Percentiles rank a stretch among this genome's conserved stretches.
These are phyloP conservation scores for Stephania japonica DNA, from an alignment of 164 flowering plant species.

Conservation along the genomic window DNA sequence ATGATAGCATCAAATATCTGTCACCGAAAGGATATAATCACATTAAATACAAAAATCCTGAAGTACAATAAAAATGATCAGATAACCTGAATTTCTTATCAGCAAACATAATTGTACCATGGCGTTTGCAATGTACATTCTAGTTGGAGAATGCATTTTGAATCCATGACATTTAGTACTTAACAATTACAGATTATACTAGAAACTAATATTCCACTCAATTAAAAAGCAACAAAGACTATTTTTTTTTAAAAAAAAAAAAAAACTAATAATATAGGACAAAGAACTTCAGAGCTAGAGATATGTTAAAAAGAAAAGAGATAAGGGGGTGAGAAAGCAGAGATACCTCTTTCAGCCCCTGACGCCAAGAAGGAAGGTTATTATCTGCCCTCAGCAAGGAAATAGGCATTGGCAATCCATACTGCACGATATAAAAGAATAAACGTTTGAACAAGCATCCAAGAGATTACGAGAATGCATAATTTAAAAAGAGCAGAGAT, in stretches of 20 bases:
- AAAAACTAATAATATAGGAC: background rate
- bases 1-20: slow-evolving; percentile 92
- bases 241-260: no score
- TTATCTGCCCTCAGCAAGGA: slow-evolving; percentile 85
- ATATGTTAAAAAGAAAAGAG: background rate
- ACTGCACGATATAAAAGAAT: slow-evolving; percentile 43
- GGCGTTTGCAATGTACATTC: background rate
- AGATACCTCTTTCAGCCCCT: slow-evolving; percentile 81
- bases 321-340: background rate
- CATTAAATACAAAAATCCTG: background rate
- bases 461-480: no score
- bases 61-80: background rate
- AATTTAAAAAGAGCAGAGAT: background rate
- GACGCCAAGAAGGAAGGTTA: slow-evolving; percentile 98
- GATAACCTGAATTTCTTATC: background rate
- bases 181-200: background rate
- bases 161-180: background rate
- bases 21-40: background rate
- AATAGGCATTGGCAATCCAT: slow-evolving; percentile 79
- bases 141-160: background rate
- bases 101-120: background rate
- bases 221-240: background rate
- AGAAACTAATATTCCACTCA: background rate
- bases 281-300: background rate
- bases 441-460: background rate